Evolutionary conservation across 176 grass and related monocot species (phyloP).

Genomic region (Carex littledalei): DNA sequence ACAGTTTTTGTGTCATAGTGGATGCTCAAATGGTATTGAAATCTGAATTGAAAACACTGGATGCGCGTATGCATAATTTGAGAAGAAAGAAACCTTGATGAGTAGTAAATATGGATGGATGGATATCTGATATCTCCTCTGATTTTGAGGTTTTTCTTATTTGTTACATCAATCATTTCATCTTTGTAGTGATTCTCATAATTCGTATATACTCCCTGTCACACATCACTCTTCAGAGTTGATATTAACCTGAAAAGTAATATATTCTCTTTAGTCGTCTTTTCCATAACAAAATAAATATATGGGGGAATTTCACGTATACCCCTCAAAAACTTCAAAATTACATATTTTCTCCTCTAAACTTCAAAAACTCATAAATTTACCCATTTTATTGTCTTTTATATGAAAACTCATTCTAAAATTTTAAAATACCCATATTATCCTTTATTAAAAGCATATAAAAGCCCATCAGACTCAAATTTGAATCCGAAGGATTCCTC

Average conservation of each 20-base stretch:
- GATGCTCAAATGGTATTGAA: not conserved
- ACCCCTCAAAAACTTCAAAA: no score
- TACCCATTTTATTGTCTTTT: no score
- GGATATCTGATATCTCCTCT: not conserved
- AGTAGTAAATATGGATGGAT: not conserved
- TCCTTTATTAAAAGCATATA: no score
- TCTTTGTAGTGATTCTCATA: not conserved
- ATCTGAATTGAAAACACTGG: not conserved
- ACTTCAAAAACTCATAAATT: no score
- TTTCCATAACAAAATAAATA: not conserved
- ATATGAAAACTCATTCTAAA: no score
- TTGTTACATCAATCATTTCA: not conserved
- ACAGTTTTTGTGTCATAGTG: not conserved
- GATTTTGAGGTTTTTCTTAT: not conserved
- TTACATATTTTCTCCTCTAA: no score
- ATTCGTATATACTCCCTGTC: not conserved
- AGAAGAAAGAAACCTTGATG: not conserved
- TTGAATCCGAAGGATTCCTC: no score
- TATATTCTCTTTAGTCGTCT: conserved; percentile 9
- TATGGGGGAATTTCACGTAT: not conserved
- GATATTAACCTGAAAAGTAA: conserved; percentile 4
- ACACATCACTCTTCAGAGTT: not conserved
- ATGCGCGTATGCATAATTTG: not conserved
- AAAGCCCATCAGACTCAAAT: no score
- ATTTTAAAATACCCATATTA: no score